These are phyloP conservation scores for Globisporangium apiculatum DNA, from an alignment of 352 stramenopile genomes.

Conservation along the genomic window DNA sequence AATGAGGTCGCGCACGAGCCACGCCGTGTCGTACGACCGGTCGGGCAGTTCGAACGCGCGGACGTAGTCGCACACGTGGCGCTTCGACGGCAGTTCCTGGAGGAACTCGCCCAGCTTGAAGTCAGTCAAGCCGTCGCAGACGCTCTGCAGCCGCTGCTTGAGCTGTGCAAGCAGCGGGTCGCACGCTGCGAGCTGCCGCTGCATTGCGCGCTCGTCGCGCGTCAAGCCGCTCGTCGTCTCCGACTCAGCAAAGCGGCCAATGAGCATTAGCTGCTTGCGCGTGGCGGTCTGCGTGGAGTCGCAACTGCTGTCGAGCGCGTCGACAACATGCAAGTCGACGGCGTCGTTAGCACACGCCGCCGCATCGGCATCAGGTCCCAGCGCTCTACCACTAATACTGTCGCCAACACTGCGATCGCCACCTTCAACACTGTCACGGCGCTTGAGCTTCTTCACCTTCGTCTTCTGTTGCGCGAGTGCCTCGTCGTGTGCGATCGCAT, in stretches of 20 bases:
- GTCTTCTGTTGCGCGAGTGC: slow-evolving; percentile 38
- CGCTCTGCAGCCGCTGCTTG: slow-evolving; percentile 35
- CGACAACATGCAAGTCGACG: slow-evolving; percentile 34
- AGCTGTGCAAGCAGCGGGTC: slow-evolving; percentile 45
- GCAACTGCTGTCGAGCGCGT: slow-evolving; percentile 15
- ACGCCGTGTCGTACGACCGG: slow-evolving; percentile 39
- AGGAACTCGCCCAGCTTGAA: slow-evolving; percentile 86
- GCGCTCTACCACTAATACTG: no score
- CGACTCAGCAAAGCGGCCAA: slow-evolving; percentile 51
- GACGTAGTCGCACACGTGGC: slow-evolving; percentile 82
- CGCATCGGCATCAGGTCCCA: slow-evolving; percentile 23
- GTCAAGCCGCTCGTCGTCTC: slow-evolving; percentile 64
- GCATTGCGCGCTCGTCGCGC: slow-evolving; percentile 37
- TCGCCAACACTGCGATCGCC: slow-evolving; percentile 12
- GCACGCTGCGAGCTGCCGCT: slow-evolving; percentile 44
- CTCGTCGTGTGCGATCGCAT: slow-evolving; percentile 53
- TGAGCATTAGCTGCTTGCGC: slow-evolving; percentile 55
- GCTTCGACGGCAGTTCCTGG: slow-evolving; percentile 88
- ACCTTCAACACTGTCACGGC: slow-evolving; percentile 9
- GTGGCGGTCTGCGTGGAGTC: slow-evolving; percentile 14
- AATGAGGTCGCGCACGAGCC: slow-evolving; percentile 51
- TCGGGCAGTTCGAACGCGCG: slow-evolving; percentile 40
- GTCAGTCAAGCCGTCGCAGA: slow-evolving; percentile 77
- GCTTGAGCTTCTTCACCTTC: slow-evolving; percentile 28
- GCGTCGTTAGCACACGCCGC: neutral